Evolutionary conservation across 129 eudicot species (phyloP).

Genomic region (Heracleum sosnowskyi): DNA sequence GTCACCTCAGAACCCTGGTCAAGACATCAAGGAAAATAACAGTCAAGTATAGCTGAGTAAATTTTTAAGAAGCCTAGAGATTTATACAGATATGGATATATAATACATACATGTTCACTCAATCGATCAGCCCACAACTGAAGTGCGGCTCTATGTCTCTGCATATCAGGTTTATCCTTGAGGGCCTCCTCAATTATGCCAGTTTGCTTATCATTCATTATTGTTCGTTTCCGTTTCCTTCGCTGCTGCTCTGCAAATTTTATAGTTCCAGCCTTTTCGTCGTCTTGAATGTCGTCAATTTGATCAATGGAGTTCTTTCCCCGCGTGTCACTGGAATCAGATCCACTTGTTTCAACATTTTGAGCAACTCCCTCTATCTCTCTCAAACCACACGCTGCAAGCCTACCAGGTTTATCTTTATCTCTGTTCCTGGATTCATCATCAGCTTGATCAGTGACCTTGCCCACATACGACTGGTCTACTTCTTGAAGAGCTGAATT

Average conservation of each 20-base stretch:
- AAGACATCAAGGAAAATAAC: slow-evolving; percentile 3
- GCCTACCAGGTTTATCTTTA: slow-evolving; percentile 19
- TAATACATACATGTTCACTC: slow-evolving; percentile 59
- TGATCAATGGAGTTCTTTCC: slow-evolving; percentile 27
- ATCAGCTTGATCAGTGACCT: slow-evolving; percentile 22
- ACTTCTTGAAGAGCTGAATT: slow-evolving; percentile 34
- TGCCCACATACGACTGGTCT: slow-evolving; percentile 26
- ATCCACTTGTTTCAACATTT: slow-evolving; percentile 50
- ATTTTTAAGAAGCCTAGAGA: not conserved
- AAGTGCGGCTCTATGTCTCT: slow-evolving; percentile 44
- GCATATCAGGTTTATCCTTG: slow-evolving; percentile 77
- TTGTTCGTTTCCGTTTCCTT: slow-evolving; percentile 75
- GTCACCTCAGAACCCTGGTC: slow-evolving; percentile 89
- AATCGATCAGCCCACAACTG: slow-evolving; percentile 67
- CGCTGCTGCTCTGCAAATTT: slow-evolving; percentile 65
- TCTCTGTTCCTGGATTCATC: slow-evolving; percentile 21
- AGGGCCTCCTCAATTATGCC: slow-evolving; percentile 67
- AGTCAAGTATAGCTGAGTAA: not conserved
- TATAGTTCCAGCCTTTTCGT: slow-evolving; percentile 37
- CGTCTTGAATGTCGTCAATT: slow-evolving; percentile 23
- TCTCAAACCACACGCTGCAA: slow-evolving; percentile 16
- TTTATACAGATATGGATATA: not conserved
- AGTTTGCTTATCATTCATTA: slow-evolving; percentile 82
- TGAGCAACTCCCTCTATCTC: slow-evolving; percentile 39
- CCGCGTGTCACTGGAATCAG: slow-evolving; percentile 51